Conservation (phyloP, 1,284 basidiomycete genomes). For the Exsudoporus floridanus region DNA sequence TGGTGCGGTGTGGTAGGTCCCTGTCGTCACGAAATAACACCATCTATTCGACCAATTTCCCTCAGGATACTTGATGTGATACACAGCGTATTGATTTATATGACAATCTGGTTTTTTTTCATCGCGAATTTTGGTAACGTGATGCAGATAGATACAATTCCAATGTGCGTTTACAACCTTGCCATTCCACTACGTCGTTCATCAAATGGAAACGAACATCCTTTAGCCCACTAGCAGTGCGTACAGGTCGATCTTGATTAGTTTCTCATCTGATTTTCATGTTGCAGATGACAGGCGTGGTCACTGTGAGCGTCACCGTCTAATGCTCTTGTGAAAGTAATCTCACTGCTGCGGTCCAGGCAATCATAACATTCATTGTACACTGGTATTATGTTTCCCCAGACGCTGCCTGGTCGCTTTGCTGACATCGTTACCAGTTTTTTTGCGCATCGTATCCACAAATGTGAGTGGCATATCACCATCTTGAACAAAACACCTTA, state of each 20-base stretch:
- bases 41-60: constrained; percentile 1
- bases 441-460: constrained; percentile 33
- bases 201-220: background rate
- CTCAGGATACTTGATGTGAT: constrained; percentile 26
- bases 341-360: constrained; percentile 27
- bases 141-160: constrained; percentile 25
- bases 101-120: constrained; percentile 34
- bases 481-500: background rate
- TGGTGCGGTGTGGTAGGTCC: constrained; percentile 25
- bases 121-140: constrained; percentile 31
- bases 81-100: constrained; percentile 31
- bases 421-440: constrained; percentile 21
- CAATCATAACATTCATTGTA: constrained; percentile 34
- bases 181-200: background rate
- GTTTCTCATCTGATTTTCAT: background rate
- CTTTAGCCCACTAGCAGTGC: constrained; percentile 44
- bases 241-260: constrained; percentile 15
- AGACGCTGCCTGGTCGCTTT: background rate
- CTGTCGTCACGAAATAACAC: background rate
- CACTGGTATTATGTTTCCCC: constrained; percentile 32
- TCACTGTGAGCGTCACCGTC: constrained; percentile 38
- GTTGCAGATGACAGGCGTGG: constrained; percentile 44
- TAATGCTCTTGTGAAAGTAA: background rate
- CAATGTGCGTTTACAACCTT: constrained; percentile 18
- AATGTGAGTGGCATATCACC: constrained; percentile 19